phyloP scores from a whole-genome alignment of 116 monocot genomes.

The Trichopus zeylanicus region DNA sequence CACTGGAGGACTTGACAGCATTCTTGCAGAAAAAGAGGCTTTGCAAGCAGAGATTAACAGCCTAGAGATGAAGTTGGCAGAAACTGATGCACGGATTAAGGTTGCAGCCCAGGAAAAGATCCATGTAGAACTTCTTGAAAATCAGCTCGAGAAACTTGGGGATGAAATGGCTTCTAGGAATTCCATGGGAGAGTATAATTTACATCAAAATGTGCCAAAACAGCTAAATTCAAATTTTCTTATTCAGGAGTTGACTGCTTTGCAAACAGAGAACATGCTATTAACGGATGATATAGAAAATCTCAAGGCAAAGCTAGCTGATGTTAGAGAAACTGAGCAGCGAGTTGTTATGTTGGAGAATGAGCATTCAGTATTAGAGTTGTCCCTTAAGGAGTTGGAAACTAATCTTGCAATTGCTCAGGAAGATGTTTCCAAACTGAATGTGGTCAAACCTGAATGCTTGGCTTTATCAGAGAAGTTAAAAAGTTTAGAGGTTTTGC shows the following conservation, averaged over 20 bases:
- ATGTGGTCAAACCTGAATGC: constrained; percentile 41
- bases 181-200: constrained; percentile 10
- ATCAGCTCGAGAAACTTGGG: constrained; percentile 33
- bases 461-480: constrained; percentile 36
- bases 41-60: constrained; percentile 59
- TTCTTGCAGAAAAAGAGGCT: constrained; percentile 63
- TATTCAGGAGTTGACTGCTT: constrained; percentile 33
- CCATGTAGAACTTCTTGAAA: constrained; percentile 42
- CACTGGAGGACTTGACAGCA: constrained; percentile 62
- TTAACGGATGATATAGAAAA: constrained; percentile 45
- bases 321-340: constrained; percentile 41
- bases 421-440: constrained; percentile 39
- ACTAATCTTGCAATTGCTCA: constrained; percentile 31
- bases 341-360: constrained; percentile 34
- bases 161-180: constrained; percentile 29
- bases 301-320: constrained; percentile 45
- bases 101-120: constrained; percentile 45
- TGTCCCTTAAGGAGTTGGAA: constrained; percentile 33
- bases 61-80: constrained; percentile 61
- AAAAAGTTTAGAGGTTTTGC: constrained; percentile 43
- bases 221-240: constrained; percentile 12
- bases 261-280: constrained; percentile 47
- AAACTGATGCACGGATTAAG: constrained; percentile 37
- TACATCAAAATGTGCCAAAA: constrained; percentile 5
- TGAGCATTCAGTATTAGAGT: constrained; percentile 36